These are phyloP conservation scores for Podospora comata DNA, from an alignment of 495 filamentous ascomycete species.

Conservation along the genomic window DNA sequence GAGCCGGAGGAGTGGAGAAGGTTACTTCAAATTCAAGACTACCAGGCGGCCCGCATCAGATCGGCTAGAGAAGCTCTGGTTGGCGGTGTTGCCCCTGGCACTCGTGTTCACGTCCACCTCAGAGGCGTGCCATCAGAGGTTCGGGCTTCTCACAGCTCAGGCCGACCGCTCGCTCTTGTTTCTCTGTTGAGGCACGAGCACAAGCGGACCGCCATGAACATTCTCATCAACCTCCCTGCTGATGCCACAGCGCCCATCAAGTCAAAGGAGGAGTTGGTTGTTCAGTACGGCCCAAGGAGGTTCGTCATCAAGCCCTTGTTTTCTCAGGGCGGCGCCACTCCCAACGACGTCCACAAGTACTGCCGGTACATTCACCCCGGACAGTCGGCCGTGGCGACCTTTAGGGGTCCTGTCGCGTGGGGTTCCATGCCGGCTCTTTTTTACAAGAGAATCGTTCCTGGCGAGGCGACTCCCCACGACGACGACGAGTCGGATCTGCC, in stretches of 20 bases:
- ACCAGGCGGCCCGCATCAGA: slow-evolving; percentile 72
- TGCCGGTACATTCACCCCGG: slow-evolving; percentile 90
- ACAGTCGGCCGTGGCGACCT: slow-evolving; percentile 83
- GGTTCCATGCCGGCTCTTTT: slow-evolving; percentile 84
- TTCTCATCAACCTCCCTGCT: slow-evolving; percentile 76
- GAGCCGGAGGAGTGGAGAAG: slow-evolving; percentile 89
- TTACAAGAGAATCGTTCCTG: slow-evolving; percentile 57
- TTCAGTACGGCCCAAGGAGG: slow-evolving; percentile 83
- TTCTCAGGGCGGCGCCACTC: slow-evolving; percentile 75
- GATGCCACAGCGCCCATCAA: slow-evolving; percentile 70
- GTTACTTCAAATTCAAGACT: slow-evolving; percentile 77
- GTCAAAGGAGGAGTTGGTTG: slow-evolving; percentile 83
- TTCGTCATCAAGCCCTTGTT: slow-evolving; percentile 87
- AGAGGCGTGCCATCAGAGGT: slow-evolving; percentile 64
- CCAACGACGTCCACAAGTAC: slow-evolving; percentile 95
- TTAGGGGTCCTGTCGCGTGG: slow-evolving; percentile 89
- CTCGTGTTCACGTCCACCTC: slow-evolving; percentile 74
- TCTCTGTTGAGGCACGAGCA: slow-evolving; percentile 91
- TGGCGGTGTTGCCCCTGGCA: slow-evolving; percentile 81
- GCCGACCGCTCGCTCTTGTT: slow-evolving; percentile 66
- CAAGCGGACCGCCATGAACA: slow-evolving; percentile 82
- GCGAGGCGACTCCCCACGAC: slow-evolving; percentile 28
- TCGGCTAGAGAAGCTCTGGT: slow-evolving; percentile 74
- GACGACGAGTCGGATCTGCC: slow-evolving; percentile 33
- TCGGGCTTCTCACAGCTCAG: slow-evolving; percentile 51